Base-by-base conservation (phyloP, 805 yeast species). In the Candida arabinofermentans region DNA sequence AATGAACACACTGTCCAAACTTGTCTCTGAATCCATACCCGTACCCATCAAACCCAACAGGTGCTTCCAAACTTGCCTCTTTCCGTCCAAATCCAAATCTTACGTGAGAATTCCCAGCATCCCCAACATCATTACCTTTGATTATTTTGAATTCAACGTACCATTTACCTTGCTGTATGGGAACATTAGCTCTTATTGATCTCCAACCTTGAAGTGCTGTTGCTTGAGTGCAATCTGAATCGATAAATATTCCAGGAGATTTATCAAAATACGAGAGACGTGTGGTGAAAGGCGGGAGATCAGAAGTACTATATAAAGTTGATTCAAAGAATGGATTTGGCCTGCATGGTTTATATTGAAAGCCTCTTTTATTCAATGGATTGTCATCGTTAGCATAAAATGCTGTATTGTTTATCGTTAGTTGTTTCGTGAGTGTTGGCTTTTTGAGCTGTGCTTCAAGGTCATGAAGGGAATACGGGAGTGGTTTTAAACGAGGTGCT, bases 11-110 rank as follows among this genome's bases (percentile, higher is more conserved):
- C 50, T 86, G 85, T 2, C 95, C 90, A 6, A 74, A 71, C 27
- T 74, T 72, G 63, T 91, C 97, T 44, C 97, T 71, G 2, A 93
- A 56, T 2, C 96, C 97, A 61, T 93, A 91, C 0, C 96, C 91
- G 64, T 89, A 93, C 0, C 89, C 91, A 62, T 93, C 98, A 54
- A 78, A 87, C 3, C 99, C 99, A 5, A 90, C 93, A 0, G 99
- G 98, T 0, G 95, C 96, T 51, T 91, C 97, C 34, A 90, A 63
- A 37, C 88, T 77, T 2, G 96, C 93, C 56, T 91, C 98, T 47
- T 88, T 73, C 39, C 98, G 68, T 0, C 83, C 83, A 27, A 91
- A 57, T 0, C 99, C 99, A 23, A 90, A 57, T 23, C 99, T 66
- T 1, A 93, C 88, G 59, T 90, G 53, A 30, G 55, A 44, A 14